Base-by-base conservation (phyloP, 1,139 yeast species). In the Suhomyces taliae region DNA sequence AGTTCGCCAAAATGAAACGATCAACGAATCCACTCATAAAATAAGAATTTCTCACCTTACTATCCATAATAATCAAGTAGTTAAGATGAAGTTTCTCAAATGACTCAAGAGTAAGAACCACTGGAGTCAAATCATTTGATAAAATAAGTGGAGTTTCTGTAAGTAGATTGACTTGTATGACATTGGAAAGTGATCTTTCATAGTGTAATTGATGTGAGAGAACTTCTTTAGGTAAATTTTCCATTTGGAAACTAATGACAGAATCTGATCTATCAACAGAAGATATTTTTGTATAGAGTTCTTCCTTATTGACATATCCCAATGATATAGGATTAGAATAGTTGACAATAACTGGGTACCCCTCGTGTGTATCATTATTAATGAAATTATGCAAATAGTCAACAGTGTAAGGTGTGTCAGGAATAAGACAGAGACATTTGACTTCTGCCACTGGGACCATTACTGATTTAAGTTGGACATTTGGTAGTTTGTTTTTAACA, bases 121-220 rank as follows among this genome's bases (percentile, higher is more conserved):
- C 57, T 3, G 78, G 72, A 1, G 74, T 64, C 32, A 55, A 48
- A 43, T 70, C 73, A 48, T 70, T 70, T 31, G 70, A 55, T 3
- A 65, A 97, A 65, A 87, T 79, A 39, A 90, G 78, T 50, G 82
- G 80, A 61, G 87, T 86, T 44, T 96, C 90, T 35, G 90, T 86
- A 62, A 89, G 96, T 50, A 93, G 81, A 58, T 87, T 91, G 53
- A 87, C 33, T 34, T 53, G 55, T 1, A 53, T 34, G 7, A 60
- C 29, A 6, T 46, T 37, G 5, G 45, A 27, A 2, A 57, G 44
- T 27, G 52, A 43, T 37, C 58, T 59, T 47, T 69, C 72, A 44
- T 59, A 59, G 31, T 61, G 61, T 27, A 61, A 43, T 49, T 65
- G 71, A 43, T 58, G 62, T 3, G 72, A 62, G 11, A 65, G 46